Conservation (phyloP, 2,329 filamentous ascomycete genomes). For the Colletotrichum agaves region DNA sequence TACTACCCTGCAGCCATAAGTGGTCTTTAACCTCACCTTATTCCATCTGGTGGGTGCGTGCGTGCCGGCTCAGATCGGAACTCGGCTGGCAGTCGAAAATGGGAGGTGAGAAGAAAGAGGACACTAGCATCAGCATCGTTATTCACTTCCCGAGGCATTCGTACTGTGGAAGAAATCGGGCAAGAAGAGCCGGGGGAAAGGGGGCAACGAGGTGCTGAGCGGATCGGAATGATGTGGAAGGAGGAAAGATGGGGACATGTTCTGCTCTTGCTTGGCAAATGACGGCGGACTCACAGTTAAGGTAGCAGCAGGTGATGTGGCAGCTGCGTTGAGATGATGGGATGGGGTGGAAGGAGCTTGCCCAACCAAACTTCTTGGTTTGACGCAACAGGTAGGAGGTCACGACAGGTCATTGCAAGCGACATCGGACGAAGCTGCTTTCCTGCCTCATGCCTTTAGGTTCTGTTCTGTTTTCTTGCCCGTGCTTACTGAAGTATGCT, state of each 20-base stretch:
- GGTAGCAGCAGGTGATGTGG: background rate
- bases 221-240: conserved; percentile 31
- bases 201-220: conserved; percentile 6
- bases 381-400: background rate
- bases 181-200: conserved; percentile 33
- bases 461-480: background rate
- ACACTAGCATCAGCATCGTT: too few relatives aligned
- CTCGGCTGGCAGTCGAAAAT: conserved; percentile 11
- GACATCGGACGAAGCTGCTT: conserved; percentile 8
- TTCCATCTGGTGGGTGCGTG: background rate
- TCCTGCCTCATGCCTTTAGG: background rate
- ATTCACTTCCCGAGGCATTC: background rate
- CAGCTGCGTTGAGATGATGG: background rate
- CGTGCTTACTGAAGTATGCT: background rate
- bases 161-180: background rate
- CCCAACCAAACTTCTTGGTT: background rate
- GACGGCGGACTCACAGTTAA: background rate
- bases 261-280: background rate
- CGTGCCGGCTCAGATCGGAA: conserved; percentile 17
- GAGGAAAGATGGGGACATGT: conserved; percentile 25
- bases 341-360: background rate
- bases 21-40: background rate
- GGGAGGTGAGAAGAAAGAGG: background rate
- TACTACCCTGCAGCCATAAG: background rate
- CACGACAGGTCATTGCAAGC: background rate